phyloP scores from a whole-genome alignment of 179 eudicot species.

The Beta corolliflora region DNA sequence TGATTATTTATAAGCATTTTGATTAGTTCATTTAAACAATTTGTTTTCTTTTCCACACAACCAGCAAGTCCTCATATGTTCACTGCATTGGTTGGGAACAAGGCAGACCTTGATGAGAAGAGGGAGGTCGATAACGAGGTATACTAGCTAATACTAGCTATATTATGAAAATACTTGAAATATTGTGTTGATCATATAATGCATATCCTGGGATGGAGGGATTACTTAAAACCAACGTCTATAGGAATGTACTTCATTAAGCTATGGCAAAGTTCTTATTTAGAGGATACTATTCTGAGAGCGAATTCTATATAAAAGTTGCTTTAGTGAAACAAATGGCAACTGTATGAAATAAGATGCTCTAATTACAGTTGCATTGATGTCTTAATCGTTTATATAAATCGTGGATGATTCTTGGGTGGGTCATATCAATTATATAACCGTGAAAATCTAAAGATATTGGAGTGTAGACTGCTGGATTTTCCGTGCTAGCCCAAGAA shows the following conservation, averaged over 20 bases:
- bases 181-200: background rate
- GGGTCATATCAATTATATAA: too few relatives aligned
- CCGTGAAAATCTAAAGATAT: too few relatives aligned
- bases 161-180: background rate
- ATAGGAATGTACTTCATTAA: too few relatives aligned
- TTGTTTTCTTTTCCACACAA: background rate
- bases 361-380: background rate
- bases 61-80: conserved; percentile 62
- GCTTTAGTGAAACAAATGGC: background rate
- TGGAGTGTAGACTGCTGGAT: too few relatives aligned
- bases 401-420: too few relatives aligned
- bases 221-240: too few relatives aligned
- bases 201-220: too few relatives aligned
- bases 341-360: background rate
- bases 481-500: too few relatives aligned
- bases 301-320: too few relatives aligned
- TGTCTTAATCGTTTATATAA: too few relatives aligned
- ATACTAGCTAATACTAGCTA: conserved; percentile 14
- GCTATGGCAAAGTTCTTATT: too few relatives aligned
- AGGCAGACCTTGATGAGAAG: conserved; percentile 60
- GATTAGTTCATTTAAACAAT: background rate
- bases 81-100: conserved; percentile 65
- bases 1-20: background rate
- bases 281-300: too few relatives aligned
- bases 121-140: conserved; percentile 68